A percentile compares a stretch with the other conserved stretches of the same genome.
These are phyloP conservation scores for Didymella segeticola DNA, from an alignment of 2,329 filamentous ascomycete genomes.

Conservation along the genomic window DNA sequence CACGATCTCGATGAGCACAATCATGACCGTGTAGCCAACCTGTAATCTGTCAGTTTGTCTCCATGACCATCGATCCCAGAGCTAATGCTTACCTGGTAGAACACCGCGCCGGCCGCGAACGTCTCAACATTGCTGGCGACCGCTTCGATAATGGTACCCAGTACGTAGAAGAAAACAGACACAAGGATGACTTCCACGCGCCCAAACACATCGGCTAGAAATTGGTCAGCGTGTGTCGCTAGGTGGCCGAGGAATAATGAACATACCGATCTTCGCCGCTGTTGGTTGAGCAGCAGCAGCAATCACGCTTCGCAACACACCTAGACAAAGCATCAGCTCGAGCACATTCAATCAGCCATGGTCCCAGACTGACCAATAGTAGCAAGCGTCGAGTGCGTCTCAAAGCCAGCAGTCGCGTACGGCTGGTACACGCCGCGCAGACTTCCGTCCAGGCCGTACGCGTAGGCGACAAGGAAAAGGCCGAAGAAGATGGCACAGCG, in stretches of 20 bases:
- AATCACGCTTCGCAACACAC: constrained; percentile 64
- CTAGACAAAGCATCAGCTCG: neutral
- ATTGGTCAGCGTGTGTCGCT: constrained; percentile 54
- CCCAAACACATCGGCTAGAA: constrained; percentile 67
- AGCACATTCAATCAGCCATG: neutral
- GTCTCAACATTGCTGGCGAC: constrained; percentile 55
- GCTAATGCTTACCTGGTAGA: constrained; percentile 28
- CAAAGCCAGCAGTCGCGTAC: constrained; percentile 60
- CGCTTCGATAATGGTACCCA: constrained; percentile 64
- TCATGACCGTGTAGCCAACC: constrained; percentile 67
- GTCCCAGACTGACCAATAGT: constrained; percentile 56
- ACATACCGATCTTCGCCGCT: constrained; percentile 17
- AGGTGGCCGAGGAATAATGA: neutral
- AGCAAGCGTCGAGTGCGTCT: constrained; percentile 62
- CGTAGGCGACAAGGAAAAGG: constrained; percentile 69
- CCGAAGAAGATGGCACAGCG: constrained; percentile 65
- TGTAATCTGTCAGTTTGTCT: neutral
- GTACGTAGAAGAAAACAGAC: constrained; percentile 63
- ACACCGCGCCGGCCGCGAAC: constrained; percentile 58
- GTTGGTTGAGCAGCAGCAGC: constrained; percentile 60
- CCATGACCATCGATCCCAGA: neutral
- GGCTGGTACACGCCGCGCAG: constrained; percentile 59
- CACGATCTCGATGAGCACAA: constrained; percentile 69
- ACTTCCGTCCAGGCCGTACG: constrained; percentile 62
- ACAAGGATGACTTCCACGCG: constrained; percentile 64